These are phyloP conservation scores for Pichia thaimueangensis DNA, from an alignment of 805 yeast genomes.

Conservation along the genomic window DNA sequence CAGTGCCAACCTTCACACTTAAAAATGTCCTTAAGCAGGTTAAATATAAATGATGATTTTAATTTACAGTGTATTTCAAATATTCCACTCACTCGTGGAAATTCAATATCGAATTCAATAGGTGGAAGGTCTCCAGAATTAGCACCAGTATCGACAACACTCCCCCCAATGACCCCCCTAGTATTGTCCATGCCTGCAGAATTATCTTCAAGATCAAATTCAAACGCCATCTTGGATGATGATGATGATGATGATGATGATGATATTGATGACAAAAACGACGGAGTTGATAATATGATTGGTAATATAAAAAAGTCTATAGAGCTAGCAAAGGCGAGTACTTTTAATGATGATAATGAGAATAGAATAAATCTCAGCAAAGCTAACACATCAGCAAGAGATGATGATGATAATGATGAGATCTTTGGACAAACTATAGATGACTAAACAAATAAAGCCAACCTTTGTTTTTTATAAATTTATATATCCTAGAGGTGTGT, in stretches of 20 bases:
- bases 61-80: neutral
- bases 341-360: neutral
- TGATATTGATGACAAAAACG: neutral
- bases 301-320: neutral
- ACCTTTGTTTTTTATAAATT: too few species aligned
- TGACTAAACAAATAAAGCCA: too few species aligned
- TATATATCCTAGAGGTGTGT: too few species aligned
- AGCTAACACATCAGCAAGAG: neutral
- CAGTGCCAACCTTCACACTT: neutral
- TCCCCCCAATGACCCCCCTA: slow-evolving; percentile 35
- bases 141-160: slow-evolving; percentile 28
- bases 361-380: neutral
- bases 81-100: slow-evolving; percentile 16
- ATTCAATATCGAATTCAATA: slow-evolving; percentile 22
- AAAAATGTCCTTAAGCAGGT: neutral
- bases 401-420: slow-evolving; percentile 10
- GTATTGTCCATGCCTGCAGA: slow-evolving; percentile 23
- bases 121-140: slow-evolving; percentile 32
- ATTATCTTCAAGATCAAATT: slow-evolving; percentile 5
- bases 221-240: slow-evolving; percentile 10
- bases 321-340: neutral
- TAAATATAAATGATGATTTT: neutral
- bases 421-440: slow-evolving; percentile 13
- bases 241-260: slow-evolving; percentile 12
- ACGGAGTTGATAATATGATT: neutral